Conservation (phyloP, 2,329 filamentous ascomycete species). For the Aspergillus novoparasiticus region DNA sequence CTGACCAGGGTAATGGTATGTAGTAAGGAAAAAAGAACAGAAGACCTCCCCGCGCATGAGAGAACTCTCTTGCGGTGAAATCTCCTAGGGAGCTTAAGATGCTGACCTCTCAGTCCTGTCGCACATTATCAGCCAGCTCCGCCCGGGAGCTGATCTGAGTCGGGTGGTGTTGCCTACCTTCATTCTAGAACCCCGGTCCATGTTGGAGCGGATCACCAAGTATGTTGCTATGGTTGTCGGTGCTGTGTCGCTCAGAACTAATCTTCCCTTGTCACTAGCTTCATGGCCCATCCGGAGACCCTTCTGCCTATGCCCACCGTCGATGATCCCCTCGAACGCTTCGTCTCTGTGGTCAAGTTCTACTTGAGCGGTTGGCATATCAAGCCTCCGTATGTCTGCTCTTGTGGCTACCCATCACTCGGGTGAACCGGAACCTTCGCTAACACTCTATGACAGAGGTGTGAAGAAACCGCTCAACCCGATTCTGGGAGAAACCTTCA, state of each 20-base stretch:
- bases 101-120: constrained; percentile 71
- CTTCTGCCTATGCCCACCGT: constrained; percentile 84
- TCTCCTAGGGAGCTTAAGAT: not conserved
- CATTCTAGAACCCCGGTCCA: constrained; percentile 94
- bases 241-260: constrained; percentile 11
- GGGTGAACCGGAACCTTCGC: constrained; percentile 8
- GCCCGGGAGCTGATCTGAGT: constrained; percentile 92
- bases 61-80: not conserved
- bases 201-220: constrained; percentile 99
- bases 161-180: constrained; percentile 95
- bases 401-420: not conserved
- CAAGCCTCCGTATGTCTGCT: constrained; percentile 77
- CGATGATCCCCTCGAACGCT: constrained; percentile 85
- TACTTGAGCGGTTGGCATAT: constrained; percentile 99
- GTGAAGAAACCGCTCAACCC: constrained; percentile 99
- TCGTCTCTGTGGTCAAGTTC: constrained; percentile 95
- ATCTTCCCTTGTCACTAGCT: constrained; percentile 59
- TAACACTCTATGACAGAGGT: constrained; percentile 59
- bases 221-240: constrained; percentile 44
- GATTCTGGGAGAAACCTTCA: constrained; percentile 91
- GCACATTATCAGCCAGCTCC: constrained; percentile 95
- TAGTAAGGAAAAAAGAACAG: not conserved
- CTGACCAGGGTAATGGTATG: constrained; percentile 92
- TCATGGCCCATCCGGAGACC: constrained; percentile 98
- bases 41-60: not conserved